Conservation (phyloP, 176 grass and related monocot genomes). For the Carex pumila region DNA sequence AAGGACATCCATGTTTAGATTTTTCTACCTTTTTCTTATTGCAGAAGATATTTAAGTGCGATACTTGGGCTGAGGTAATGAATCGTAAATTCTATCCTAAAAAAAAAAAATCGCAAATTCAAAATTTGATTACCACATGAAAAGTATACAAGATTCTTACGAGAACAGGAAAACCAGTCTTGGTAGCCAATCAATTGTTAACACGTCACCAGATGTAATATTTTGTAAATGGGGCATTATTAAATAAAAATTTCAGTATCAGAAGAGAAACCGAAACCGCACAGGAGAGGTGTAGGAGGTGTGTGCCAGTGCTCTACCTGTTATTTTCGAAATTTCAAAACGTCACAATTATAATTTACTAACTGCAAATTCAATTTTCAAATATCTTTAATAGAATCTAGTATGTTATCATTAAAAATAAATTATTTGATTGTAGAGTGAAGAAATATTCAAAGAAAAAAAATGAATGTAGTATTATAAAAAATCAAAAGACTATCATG, state of each 20-base stretch:
- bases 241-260: not conserved
- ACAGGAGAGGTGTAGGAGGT: not conserved
- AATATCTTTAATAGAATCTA: not conserved
- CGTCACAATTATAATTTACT: not conserved
- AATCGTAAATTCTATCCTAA: not conserved
- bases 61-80: not conserved
- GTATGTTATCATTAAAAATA: not conserved
- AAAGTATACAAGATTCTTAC: not conserved
- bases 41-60: not conserved
- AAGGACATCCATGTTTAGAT: not conserved
- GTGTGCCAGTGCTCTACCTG: not conserved
- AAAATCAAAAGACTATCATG: not conserved
- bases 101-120: not conserved
- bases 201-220: not conserved
- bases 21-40: not conserved
- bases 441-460: not conserved
- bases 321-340: not conserved
- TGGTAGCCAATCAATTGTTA: not conserved
- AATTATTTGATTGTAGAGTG: not conserved
- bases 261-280: slow-evolving; percentile 16
- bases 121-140: not conserved
- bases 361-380: not conserved
- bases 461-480: not conserved
- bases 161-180: not conserved
- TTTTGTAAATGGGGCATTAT: not conserved